Evolutionary conservation across 352 stramenopile species (phyloP).

Genomic region (Phytophthora idaei): DNA sequence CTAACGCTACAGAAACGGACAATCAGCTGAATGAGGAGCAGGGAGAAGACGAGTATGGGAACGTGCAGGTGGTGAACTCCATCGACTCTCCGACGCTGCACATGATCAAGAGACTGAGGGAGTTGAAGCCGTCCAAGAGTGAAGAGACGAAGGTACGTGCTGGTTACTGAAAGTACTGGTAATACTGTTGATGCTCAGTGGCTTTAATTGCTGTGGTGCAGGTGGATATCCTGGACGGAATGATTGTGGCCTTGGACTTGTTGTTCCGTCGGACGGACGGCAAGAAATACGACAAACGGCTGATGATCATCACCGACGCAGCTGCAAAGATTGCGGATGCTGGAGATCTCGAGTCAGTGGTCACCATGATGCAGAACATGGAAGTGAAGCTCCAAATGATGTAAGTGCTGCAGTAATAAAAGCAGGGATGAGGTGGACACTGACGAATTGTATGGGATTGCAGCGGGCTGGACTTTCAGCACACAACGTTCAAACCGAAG

Average conservation of each 20-base stretch:
- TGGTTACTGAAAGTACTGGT: background rate
- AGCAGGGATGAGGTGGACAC: background rate
- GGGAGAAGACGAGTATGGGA: constrained; percentile 56
- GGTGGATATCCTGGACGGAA: constrained; percentile 77
- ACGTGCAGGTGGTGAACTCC: constrained; percentile 64
- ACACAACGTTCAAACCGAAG: constrained; percentile 46
- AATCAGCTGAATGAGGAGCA: constrained; percentile 84
- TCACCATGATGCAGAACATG: constrained; percentile 81
- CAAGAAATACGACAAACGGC: constrained; percentile 80
- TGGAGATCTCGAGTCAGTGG: constrained; percentile 67
- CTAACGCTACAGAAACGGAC: constrained; percentile 53
- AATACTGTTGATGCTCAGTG: background rate
- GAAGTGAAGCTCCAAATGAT: constrained; percentile 84
- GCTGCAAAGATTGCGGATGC: constrained; percentile 63
- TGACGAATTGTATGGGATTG: background rate
- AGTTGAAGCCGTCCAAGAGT: constrained; percentile 34
- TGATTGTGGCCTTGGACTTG: constrained; percentile 85
- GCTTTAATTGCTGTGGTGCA: constrained; percentile 11
- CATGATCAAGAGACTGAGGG: constrained; percentile 63
- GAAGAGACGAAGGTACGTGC: constrained; percentile 36
- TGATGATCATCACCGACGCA: constrained; percentile 83
- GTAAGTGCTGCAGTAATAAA: constrained; percentile 37
- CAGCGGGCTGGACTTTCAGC: constrained; percentile 69
- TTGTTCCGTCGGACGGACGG: constrained; percentile 72
- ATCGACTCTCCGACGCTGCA: constrained; percentile 68